These are phyloP conservation scores for Ophiostoma angusticollis DNA, from an alignment of 2,329 filamentous ascomycete species.

Conservation along the genomic window DNA sequence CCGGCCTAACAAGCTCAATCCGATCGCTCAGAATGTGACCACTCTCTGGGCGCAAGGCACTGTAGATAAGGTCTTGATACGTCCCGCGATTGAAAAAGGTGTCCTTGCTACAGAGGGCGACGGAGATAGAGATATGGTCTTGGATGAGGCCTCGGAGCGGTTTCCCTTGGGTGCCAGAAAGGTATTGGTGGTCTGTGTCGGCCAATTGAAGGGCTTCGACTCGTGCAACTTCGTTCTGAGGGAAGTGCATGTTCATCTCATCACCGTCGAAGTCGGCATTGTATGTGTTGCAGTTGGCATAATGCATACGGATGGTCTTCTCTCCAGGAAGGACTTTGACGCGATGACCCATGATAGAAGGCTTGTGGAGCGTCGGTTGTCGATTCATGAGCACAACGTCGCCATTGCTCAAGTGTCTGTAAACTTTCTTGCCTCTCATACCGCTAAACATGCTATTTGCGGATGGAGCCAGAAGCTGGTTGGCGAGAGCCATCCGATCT, in stretches of 20 bases:
- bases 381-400: slow-evolving; percentile 98
- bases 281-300: slow-evolving; percentile 98
- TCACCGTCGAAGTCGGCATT: slow-evolving; percentile 99
- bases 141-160: slow-evolving; percentile 93
- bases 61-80: slow-evolving; percentile 91
- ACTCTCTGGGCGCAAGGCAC: slow-evolving; percentile 76
- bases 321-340: slow-evolving; percentile 86
- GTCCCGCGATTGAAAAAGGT: slow-evolving; percentile 78
- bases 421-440: slow-evolving; percentile 85
- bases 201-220: slow-evolving; percentile 88
- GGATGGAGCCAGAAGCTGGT: slow-evolving; percentile 80
- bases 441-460: slow-evolving; percentile 60
- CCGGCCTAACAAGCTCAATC: slow-evolving; percentile 68
- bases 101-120: slow-evolving; percentile 81
- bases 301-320: slow-evolving; percentile 98
- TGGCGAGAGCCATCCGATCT: slow-evolving; percentile 78
- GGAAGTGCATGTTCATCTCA: slow-evolving; percentile 99
- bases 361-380: slow-evolving; percentile 94
- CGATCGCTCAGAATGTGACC: slow-evolving; percentile 75
- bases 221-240: slow-evolving; percentile 87
- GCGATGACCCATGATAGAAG: slow-evolving; percentile 96
- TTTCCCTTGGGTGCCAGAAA: slow-evolving; percentile 86
- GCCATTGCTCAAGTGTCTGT: slow-evolving; percentile 88
- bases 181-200: slow-evolving; percentile 93
- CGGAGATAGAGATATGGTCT: slow-evolving; percentile 92